Evolutionary conservation across 495 filamentous ascomycete genomes (phyloP).

Genomic region (Hypoxylon trugodes): DNA sequence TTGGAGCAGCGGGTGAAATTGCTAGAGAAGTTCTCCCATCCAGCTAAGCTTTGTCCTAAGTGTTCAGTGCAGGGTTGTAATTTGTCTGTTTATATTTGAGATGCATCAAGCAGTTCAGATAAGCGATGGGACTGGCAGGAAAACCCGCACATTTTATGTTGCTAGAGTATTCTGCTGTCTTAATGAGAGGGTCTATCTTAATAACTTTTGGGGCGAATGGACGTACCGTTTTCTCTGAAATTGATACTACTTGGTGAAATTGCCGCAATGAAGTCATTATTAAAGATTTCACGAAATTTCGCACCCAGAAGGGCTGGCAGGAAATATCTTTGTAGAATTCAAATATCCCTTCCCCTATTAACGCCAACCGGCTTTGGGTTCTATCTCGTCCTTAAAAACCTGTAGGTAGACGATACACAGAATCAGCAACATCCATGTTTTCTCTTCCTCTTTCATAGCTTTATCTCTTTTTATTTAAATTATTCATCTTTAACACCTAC

Average conservation of each 20-base stretch:
- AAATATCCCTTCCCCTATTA: slow-evolving; percentile 19
- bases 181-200: too few species aligned
- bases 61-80: not conserved
- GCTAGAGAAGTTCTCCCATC: not conserved
- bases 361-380: slow-evolving; percentile 35
- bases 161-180: too few species aligned
- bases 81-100: not conserved
- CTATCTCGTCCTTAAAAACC: slow-evolving; percentile 19
- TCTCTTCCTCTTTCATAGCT: not conserved
- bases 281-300: not conserved
- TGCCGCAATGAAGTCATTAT: not conserved
- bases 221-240: too few species aligned
- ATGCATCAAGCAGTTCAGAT: not conserved
- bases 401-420: slow-evolving; percentile 8
- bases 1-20: not conserved
- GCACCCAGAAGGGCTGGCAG: not conserved
- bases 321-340: slow-evolving; percentile 8
- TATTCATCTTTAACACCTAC: not conserved
- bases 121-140: not conserved
- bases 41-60: not conserved
- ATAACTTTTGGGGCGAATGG: too few species aligned
- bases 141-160: too few species aligned
- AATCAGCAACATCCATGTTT: not conserved
- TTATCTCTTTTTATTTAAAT: not conserved
- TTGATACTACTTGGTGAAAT: not conserved